Percentiles rank a stretch among this genome's conserved stretches.
Conservation (phyloP, 352 stramenopile genomes). For the Globisporangium radiosum region DNA sequence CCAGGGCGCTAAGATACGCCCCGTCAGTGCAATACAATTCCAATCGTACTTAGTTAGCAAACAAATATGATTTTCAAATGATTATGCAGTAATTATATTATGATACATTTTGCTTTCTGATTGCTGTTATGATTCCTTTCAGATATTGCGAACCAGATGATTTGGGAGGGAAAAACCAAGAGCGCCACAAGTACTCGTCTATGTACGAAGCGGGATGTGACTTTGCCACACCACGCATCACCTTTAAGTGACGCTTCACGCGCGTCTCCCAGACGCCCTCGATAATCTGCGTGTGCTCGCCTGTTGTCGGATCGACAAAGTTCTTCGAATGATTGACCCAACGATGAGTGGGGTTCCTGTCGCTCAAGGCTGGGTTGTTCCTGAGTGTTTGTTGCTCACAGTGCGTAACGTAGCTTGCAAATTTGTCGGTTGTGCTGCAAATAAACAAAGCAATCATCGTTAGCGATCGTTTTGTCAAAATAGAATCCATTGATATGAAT, state of each 20-base stretch:
- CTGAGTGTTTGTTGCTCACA: neutral
- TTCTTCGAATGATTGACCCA: conserved; percentile 19
- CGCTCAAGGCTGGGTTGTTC: conserved; percentile 1
- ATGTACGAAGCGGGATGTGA: neutral
- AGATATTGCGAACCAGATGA: too few relatives aligned
- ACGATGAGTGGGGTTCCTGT: neutral
- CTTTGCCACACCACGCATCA: neutral
- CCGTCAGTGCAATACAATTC: too few relatives aligned
- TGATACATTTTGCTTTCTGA: too few relatives aligned
- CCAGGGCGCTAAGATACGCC: too few relatives aligned
- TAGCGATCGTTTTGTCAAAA: neutral
- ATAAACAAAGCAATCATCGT: neutral
- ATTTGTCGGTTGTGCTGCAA: neutral
- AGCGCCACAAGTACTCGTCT: neutral
- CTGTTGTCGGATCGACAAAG: neutral
- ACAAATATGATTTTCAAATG: too few relatives aligned
- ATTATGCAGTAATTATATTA: too few relatives aligned
- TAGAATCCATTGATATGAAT: neutral
- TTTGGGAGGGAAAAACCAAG: neutral
- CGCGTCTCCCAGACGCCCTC: neutral
- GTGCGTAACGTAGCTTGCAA: neutral
- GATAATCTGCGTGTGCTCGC: neutral
- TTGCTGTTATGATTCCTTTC: too few relatives aligned
- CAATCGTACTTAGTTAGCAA: too few relatives aligned
- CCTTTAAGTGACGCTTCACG: neutral